These are phyloP conservation scores for Sporisorium graminicola DNA, from an alignment of 1,284 basidiomycete species.

Conservation along the genomic window DNA sequence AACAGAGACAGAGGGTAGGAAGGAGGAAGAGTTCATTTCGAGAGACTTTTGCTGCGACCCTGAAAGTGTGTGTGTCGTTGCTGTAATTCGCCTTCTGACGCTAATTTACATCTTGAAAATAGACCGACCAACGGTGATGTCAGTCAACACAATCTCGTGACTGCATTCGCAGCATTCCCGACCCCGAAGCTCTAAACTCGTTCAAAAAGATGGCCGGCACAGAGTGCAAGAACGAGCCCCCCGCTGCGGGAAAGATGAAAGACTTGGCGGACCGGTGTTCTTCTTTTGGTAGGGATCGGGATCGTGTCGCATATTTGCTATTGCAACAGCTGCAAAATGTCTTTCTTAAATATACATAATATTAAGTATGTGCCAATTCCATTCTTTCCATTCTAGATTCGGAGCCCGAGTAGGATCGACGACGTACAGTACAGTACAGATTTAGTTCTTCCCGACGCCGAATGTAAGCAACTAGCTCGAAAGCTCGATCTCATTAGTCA, in stretches of 20 bases:
- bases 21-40: neutral
- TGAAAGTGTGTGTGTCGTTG: neutral
- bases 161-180: neutral
- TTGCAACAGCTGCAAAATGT: too few species aligned
- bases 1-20: too few species aligned
- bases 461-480: too few species aligned
- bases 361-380: too few species aligned
- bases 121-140: neutral
- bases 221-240: too few species aligned
- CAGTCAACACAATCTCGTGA: neutral
- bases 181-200: neutral
- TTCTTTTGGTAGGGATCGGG: slow-evolving; percentile 2
- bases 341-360: too few species aligned
- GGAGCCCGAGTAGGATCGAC: too few species aligned
- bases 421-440: too few species aligned
- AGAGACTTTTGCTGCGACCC: neutral
- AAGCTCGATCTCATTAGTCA: too few species aligned
- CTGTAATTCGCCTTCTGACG: neutral
- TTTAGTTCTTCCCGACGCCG: neutral
- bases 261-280: too few species aligned
- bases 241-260: too few species aligned
- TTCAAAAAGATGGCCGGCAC: neutral
- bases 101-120: neutral
- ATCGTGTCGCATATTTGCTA: neutral
- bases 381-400: too few species aligned